Evolutionary conservation across 352 stramenopile genomes (phyloP), one percentile per base, ranked within the genome.

Genomic region (Pythium brassicae): DNA sequence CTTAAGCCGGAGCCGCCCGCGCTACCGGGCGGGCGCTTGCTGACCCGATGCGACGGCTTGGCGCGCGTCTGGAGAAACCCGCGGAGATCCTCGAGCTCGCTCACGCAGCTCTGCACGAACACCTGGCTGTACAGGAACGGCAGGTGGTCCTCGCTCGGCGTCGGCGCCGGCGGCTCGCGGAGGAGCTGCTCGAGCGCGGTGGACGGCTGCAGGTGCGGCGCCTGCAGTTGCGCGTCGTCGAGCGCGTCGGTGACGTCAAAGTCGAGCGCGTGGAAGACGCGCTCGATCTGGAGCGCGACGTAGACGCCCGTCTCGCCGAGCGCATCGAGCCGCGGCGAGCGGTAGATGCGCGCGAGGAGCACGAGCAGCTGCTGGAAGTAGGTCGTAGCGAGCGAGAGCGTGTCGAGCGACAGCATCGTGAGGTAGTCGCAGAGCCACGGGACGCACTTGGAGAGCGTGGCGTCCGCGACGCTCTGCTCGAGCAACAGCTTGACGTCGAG

Each of bases 391-490:
- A 55, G 62, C 3, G 77, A 85, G 2, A 90, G 53, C 7, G 59
- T 62, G 56, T 90, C 76, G 17, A 76, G 64, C 0, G 68, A 72
- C 11, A 90, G 53, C 75, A 90, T 88, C 2, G 52, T 70, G 3
- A 88, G 48, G 50, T 86, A 90, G 53, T 87, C 80, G 34, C 74
- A 78, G 4, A 88, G 42, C 77, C 77, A 90, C 32, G 77, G 75
- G 15, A 87, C 68, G 23, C 74, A 86, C 63, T 83, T 86, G 27
- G 76, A 72, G 9, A 87, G 59, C 20, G 62, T 75, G 20, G 60
- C 32, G 1, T 69, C 49, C 2, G 63, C 4, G 12, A 88, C 68
- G 42, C 74, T 87, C 22, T 73, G 45, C 50, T 80, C 69, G 2
- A 90, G 45, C 11, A 82, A 44, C 4, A 55, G 50, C 34, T 71